Percentiles rank a stretch among this genome's conserved stretches.
These are phyloP conservation scores for Rosa chinensis DNA, from an alignment of 306 rosid species.

Conservation along the genomic window DNA sequence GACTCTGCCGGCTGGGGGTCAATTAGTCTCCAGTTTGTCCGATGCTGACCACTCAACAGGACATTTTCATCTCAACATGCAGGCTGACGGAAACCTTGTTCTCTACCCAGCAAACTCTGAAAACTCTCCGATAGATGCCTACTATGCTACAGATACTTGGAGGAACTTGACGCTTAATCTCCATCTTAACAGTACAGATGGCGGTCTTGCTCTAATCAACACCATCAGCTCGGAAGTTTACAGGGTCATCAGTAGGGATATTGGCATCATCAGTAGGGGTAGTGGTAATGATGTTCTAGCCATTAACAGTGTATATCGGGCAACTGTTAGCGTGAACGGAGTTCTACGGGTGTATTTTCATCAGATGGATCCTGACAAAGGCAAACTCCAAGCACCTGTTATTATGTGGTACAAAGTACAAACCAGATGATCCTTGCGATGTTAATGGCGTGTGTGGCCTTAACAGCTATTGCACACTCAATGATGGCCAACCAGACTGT, in stretches of 20 bases:
- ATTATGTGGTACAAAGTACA: neutral
- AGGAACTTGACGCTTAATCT: neutral
- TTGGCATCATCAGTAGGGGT: neutral
- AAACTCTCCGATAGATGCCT: neutral
- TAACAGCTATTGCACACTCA: slow-evolving; percentile 20
- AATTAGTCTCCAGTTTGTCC: slow-evolving; percentile 12
- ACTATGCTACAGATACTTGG: neutral
- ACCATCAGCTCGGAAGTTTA: neutral
- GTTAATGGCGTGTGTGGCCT: slow-evolving; percentile 26
- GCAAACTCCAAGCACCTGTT: neutral
- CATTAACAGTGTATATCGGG: neutral
- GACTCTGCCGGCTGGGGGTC: neutral
- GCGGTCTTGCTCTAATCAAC: neutral
- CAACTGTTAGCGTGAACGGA: slow-evolving; percentile 19
- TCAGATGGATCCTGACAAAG: neutral
- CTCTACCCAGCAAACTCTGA: slow-evolving; percentile 13
- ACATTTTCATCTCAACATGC: slow-evolving; percentile 26
- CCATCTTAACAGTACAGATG: neutral
- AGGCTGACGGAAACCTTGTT: slow-evolving; percentile 24
- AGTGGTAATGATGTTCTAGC: too few relatives aligned
- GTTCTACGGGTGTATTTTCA: slow-evolving; percentile 16
- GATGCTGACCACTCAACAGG: slow-evolving; percentile 15
- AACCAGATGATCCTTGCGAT: neutral
- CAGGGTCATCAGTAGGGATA: rapidly evolving
- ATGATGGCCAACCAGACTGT: slow-evolving; percentile 1